Conservation (phyloP, 345 rosid species). For the Viola odorata region DNA sequence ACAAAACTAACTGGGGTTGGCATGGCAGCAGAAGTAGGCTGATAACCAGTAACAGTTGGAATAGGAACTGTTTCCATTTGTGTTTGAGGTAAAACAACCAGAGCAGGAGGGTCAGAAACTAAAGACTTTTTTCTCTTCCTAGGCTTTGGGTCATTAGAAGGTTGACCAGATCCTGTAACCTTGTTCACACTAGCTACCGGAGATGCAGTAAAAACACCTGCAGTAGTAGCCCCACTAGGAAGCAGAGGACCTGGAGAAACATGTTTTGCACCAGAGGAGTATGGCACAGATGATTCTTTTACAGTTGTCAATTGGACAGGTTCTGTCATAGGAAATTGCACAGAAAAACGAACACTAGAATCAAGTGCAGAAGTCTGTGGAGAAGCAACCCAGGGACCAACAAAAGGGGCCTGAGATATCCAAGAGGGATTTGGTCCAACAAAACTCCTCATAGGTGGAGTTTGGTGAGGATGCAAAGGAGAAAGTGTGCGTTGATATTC, state of each 20-base stretch:
- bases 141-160: conserved; percentile 48
- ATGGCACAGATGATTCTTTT: conserved; percentile 51
- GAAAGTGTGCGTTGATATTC: conserved; percentile 58
- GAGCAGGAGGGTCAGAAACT: conserved; percentile 40
- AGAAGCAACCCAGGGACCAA: conserved; percentile 61
- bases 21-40: conserved; percentile 35
- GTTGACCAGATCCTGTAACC: conserved; percentile 40
- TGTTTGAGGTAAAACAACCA: conserved; percentile 38
- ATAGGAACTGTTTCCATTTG: conserved; percentile 32
- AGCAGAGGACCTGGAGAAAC: conserved; percentile 27
- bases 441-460: conserved; percentile 51
- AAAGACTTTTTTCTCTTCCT: conserved; percentile 76
- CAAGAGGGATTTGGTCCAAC: conserved; percentile 60
- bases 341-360: conserved; percentile 47
- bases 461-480: conserved; percentile 63
- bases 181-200: conserved; percentile 40
- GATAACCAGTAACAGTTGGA: conserved; percentile 34
- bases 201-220: conserved; percentile 32
- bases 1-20: conserved; percentile 32
- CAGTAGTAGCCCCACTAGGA: conserved; percentile 39
- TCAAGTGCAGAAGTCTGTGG: conserved; percentile 61
- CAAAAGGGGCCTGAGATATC: conserved; percentile 71
- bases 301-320: conserved; percentile 50
- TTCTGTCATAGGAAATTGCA: conserved; percentile 45
- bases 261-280: conserved; percentile 43